Base-by-base conservation (phyloP, 2,329 filamentous ascomycete genomes). In the Chaetomiaceae sp. region DNA sequence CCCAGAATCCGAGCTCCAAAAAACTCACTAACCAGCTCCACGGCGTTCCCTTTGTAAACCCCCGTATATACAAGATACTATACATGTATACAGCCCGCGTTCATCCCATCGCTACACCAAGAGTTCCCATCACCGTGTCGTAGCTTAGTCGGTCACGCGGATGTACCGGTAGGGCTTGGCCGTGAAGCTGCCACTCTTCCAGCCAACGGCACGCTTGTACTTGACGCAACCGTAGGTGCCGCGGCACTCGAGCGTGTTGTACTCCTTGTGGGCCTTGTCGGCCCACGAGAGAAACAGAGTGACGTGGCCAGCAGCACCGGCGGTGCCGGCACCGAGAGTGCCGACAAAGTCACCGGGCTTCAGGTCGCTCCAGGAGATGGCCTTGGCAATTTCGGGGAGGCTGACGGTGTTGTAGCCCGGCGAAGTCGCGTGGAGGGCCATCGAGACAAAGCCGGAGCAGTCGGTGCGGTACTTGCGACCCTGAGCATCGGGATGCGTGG, bases 401-500 rank as follows among this genome's bases (percentile, higher is more conserved):
- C 32, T 51, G 29, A 57, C 55, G 14, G 55, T 57, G 47, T 36
- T 57, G 45, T 52, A 57, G 32, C 55, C 55, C 2, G 55, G 55
- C 9, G 55, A 38, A 9, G 8, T 29, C 32, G 55, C 40, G 48
- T 57, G 55, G 21, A 57, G 48, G 20, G 55, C 55, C 55, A 57
- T 57, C 5, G 51, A 54, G 3, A 57, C 55, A 11, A 57, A 54
- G 21, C 55, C 55, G 6, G 55, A 57, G 48, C 55, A 57, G 41
- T 57, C 55, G 51, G 55, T 57, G 38, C 55, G 55, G 48, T 57
- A 57, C 16, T 46, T 48, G 32, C 55, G 47, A 4, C 54, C 54
- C 14, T 57, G 46, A 18, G 47, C 47, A 36, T 57, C 54, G n/a
- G 54, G 54, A 37, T 51, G 48, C 7, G 8, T 27, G 7, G 18